These are phyloP conservation scores for Stachybotrys chartarum DNA, from an alignment of 2,329 filamentous ascomycete genomes.

Conservation along the genomic window DNA sequence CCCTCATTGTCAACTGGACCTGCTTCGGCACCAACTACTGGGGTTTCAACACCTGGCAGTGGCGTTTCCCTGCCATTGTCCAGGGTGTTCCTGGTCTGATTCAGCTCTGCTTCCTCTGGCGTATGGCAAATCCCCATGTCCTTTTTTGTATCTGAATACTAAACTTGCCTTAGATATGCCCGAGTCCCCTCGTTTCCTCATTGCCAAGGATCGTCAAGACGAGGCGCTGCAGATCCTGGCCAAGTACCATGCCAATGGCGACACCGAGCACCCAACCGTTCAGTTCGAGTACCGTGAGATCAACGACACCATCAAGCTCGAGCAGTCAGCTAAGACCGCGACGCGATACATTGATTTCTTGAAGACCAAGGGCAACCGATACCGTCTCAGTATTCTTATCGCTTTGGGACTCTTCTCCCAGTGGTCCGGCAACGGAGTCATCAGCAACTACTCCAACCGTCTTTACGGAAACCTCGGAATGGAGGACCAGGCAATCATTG, in stretches of 20 bases:
- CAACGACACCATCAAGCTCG: conserved; percentile 49
- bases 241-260: conserved; percentile 56
- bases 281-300: conserved; percentile 60
- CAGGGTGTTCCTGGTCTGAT: conserved; percentile 55
- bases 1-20: conserved; percentile 50
- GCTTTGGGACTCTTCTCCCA: conserved; percentile 59
- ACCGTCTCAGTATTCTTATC: conserved; percentile 50
- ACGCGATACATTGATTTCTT: conserved; percentile 53
- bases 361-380: conserved; percentile 54
- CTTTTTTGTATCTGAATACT: not conserved
- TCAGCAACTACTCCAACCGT: conserved; percentile 55
- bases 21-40: conserved; percentile 52
- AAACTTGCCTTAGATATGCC: conserved; percentile 4
- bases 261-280: conserved; percentile 47
- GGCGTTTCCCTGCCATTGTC: conserved; percentile 57
- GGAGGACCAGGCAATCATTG: conserved; percentile 46
- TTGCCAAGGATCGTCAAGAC: conserved; percentile 12
- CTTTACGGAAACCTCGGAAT: conserved; percentile 35
- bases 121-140: not conserved
- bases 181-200: conserved; percentile 12
- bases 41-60: conserved; percentile 55
- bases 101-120: conserved; percentile 35
- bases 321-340: conserved; percentile 39
- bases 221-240: conserved; percentile 43
- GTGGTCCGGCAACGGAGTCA: conserved; percentile 57